Conservation (phyloP, 306 rosid genomes). For the Castanea sativa region DNA sequence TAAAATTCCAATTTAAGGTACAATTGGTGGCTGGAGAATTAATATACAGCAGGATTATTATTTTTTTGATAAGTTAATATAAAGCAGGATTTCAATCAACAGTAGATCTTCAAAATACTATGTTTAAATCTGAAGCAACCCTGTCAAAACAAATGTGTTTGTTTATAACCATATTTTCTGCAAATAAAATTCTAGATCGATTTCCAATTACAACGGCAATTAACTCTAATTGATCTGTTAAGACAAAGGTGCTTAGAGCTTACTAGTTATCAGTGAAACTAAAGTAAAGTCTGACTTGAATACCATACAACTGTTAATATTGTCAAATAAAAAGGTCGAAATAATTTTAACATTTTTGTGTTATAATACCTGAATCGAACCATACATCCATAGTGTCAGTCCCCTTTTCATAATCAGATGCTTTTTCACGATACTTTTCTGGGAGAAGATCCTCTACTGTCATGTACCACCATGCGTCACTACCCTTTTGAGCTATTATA, state of each 20-base stretch:
- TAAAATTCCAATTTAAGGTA: neutral
- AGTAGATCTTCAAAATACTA: neutral
- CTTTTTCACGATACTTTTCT: constrained; percentile 65
- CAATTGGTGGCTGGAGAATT: neutral
- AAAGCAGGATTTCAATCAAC: neutral
- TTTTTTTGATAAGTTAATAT: neutral
- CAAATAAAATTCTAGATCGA: neutral
- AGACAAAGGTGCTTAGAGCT: neutral
- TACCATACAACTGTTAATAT: neutral
- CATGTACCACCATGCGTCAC: constrained; percentile 99
- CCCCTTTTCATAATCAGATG: constrained; percentile 92
- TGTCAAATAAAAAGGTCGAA: neutral
- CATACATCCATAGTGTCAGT: constrained; percentile 99
- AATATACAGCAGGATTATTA: neutral
- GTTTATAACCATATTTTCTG: neutral
- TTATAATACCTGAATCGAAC: constrained; percentile 91
- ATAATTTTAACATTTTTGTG: constrained; percentile 8
- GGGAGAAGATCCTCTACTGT: constrained; percentile 92
- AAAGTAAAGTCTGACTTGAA: neutral
- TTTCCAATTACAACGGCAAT: neutral
- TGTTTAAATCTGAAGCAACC: neutral
- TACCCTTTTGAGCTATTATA: constrained; percentile 85
- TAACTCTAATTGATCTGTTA: neutral
- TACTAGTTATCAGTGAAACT: neutral
- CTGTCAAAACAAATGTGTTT: neutral